Evolutionary conservation across 805 yeast genomes (phyloP).

Genomic region (Barnettozyma populi): DNA sequence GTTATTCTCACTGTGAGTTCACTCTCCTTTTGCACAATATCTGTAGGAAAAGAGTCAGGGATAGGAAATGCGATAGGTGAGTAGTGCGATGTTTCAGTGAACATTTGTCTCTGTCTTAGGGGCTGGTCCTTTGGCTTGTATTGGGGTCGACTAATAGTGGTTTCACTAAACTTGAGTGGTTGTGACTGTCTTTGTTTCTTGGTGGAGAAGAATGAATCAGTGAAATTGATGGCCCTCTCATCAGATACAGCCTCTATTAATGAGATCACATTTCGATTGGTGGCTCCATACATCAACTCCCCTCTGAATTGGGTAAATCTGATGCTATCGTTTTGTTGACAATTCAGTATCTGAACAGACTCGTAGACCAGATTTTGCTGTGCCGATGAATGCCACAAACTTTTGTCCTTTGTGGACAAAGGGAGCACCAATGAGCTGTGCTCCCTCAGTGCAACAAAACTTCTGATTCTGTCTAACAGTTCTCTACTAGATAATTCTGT

Average conservation of each 20-base stretch:
- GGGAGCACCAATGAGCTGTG: slow-evolving; percentile 56
- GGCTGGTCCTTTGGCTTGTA: neutral
- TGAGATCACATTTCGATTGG: slow-evolving; percentile 42
- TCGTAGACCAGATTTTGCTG: slow-evolving; percentile 40
- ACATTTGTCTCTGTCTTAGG: slow-evolving; percentile 5
- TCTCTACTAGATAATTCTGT: slow-evolving; percentile 13
- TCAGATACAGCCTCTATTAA: slow-evolving; percentile 21
- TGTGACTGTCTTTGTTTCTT: neutral
- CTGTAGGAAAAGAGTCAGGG: slow-evolving; percentile 31
- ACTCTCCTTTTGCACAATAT: slow-evolving; percentile 13
- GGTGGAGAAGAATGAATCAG: slow-evolving; percentile 5
- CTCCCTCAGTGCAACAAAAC: slow-evolving; percentile 40
- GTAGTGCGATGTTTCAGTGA: slow-evolving; percentile 5
- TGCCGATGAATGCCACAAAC: slow-evolving; percentile 40
- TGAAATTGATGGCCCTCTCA: slow-evolving; percentile 7
- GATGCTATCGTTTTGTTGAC: slow-evolving; percentile 18
- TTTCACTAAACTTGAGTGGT: slow-evolving; percentile 25
- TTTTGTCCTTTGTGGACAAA: slow-evolving; percentile 25
- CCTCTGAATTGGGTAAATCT: slow-evolving; percentile 41
- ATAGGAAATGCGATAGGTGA: slow-evolving; percentile 15
- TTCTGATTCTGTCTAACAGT: slow-evolving; percentile 38
- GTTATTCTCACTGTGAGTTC: slow-evolving; percentile 16
- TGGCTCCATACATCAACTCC: slow-evolving; percentile 36
- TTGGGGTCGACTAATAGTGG: slow-evolving; percentile 22
- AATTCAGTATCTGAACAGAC: slow-evolving; percentile 34